phyloP scores from a whole-genome alignment of 108 stramenopile species.

The Epithemia pelagica region DNA sequence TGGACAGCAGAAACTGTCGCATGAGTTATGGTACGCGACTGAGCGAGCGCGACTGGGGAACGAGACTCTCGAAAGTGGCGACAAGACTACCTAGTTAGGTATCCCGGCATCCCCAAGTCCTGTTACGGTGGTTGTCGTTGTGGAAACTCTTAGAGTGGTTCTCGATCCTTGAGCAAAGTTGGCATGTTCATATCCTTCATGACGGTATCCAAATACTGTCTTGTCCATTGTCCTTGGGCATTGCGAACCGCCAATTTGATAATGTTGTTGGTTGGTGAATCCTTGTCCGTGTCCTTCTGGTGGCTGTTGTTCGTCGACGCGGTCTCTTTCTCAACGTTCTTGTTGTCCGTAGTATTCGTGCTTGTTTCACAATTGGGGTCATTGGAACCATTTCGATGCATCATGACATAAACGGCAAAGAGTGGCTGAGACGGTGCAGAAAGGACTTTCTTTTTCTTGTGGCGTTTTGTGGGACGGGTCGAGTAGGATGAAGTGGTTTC shows the following conservation, averaged over 20 bases:
- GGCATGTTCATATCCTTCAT: constrained; percentile 1
- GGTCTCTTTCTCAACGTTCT: too few relatives aligned
- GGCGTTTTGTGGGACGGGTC: not conserved
- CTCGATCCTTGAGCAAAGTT: not conserved
- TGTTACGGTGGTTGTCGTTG: too few relatives aligned
- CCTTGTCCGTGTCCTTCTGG: not conserved
- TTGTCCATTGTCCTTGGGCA: constrained; percentile 39
- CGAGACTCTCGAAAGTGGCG: too few relatives aligned
- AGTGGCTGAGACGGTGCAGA: constrained; percentile 5
- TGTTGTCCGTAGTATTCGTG: not conserved
- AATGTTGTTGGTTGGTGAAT: not conserved
- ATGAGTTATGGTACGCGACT: too few relatives aligned
- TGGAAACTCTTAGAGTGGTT: not conserved
- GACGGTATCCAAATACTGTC: constrained; percentile 19
- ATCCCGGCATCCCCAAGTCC: too few relatives aligned
- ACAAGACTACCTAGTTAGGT: too few relatives aligned
- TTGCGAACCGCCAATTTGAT: constrained; percentile 23
- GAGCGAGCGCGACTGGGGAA: too few relatives aligned
- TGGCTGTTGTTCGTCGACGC: not conserved
- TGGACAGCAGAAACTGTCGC: too few relatives aligned
- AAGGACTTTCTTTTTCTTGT: not conserved
- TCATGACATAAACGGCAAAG: constrained; percentile 53
- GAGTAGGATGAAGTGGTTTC: not conserved
- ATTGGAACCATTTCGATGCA: constrained; percentile 8
- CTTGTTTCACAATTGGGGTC: not conserved